Conservation (phyloP, 805 yeast genomes). For the Teunomyces pallodes region DNA sequence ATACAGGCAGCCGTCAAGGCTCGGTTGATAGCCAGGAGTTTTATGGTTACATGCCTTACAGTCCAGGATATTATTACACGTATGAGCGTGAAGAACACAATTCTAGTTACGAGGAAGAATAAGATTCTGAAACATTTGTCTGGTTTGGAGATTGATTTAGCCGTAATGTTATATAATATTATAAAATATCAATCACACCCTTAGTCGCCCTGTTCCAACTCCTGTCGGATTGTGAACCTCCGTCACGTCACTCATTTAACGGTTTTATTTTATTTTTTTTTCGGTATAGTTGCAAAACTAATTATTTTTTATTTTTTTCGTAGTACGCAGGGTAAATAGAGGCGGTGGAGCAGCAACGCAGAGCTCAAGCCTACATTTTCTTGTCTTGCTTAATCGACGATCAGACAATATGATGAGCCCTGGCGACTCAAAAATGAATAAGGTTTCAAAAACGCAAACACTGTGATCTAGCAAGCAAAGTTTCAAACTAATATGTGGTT, state of each 20-base stretch:
- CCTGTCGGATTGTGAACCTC: not conserved
- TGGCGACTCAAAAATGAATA: not conserved
- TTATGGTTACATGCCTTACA: not conserved
- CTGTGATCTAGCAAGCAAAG: not conserved
- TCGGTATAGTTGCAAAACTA: not conserved
- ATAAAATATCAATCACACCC: not conserved
- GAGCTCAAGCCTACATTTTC: too few species aligned
- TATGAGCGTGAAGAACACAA: not conserved
- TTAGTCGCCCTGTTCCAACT: not conserved
- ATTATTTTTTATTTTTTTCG: too few species aligned
- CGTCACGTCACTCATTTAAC: not conserved
- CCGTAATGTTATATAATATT: not conserved
- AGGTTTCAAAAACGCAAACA: not conserved
- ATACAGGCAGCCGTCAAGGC: not conserved
- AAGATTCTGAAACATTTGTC: not conserved
- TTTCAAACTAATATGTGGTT: not conserved
- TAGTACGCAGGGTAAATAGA: too few species aligned
- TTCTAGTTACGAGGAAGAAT: not conserved
- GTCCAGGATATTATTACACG: not conserved
- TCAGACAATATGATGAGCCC: not conserved
- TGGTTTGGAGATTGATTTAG: not conserved
- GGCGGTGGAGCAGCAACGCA: too few species aligned
- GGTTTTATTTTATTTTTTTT: not conserved
- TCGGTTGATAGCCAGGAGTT: not conserved
- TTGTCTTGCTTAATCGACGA: too few species aligned